Evolutionary conservation across 2,329 filamentous ascomycete species (phyloP).

Genomic region (Canariomyces notabilis): DNA sequence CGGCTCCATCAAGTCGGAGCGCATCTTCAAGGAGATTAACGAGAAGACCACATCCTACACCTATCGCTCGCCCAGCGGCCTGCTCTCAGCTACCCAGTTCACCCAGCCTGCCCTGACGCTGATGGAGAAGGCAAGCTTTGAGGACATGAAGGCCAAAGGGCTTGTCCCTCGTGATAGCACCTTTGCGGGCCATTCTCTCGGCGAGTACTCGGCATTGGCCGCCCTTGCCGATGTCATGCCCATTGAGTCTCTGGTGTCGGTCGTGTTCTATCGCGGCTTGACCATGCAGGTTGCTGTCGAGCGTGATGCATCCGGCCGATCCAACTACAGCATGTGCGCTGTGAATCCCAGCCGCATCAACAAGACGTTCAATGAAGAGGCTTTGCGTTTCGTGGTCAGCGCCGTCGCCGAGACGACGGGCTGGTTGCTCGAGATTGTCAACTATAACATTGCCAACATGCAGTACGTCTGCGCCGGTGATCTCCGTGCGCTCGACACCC

Average conservation of each 20-base stretch:
- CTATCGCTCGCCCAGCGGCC: conserved; percentile 88
- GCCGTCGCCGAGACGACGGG: conserved; percentile 90
- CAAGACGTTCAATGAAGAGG: conserved; percentile 98
- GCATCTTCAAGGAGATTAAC: conserved; percentile 97
- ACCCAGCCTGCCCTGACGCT: conserved; percentile 94
- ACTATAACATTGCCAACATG: conserved; percentile 80
- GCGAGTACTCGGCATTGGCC: conserved; percentile 95
- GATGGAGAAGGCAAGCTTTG: conserved; percentile 99
- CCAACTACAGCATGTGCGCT: conserved; percentile 99
- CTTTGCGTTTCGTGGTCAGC: conserved; percentile 92
- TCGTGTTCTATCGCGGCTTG: conserved; percentile 97
- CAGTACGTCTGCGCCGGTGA: conserved; percentile 70
- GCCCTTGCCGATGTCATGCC: conserved; percentile 98
- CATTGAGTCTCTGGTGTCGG: conserved; percentile 96
- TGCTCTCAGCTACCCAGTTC: conserved; percentile 96
- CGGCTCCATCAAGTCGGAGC: conserved; percentile 93
- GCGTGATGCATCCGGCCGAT: conserved; percentile 85
- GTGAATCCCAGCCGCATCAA: conserved; percentile 98
- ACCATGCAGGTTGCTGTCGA: conserved; percentile 99
- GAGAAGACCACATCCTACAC: conserved; percentile 94
- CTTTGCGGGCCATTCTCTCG: conserved; percentile 95
- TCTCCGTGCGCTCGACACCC: conserved; percentile 64
- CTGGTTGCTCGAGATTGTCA: conserved; percentile 98
- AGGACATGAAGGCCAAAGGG: conserved; percentile 97
- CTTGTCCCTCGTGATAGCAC: conserved; percentile 94